Conservation (phyloP, 164 flowering plant genomes). For the Malania oleifera region DNA sequence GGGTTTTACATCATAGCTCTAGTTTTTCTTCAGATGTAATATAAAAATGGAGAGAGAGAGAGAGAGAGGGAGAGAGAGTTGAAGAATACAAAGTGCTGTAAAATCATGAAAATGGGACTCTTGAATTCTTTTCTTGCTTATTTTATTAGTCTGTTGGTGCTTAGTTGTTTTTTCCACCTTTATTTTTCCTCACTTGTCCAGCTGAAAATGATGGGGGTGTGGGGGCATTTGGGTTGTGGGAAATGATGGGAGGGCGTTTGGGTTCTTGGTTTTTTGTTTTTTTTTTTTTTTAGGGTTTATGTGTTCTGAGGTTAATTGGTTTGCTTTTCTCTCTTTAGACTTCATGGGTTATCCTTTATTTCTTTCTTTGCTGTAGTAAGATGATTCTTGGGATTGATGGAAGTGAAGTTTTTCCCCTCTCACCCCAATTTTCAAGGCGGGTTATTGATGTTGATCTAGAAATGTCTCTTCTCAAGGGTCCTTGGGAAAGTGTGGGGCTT, state of each 20-base stretch:
- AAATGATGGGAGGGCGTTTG: constrained; percentile 34
- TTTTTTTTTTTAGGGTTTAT: constrained; percentile 6
- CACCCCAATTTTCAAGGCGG: constrained; percentile 47
- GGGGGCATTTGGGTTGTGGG: constrained; percentile 52
- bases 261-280: constrained; percentile 9
- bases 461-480: constrained; percentile 54
- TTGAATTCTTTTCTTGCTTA: constrained; percentile 9
- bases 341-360: constrained; percentile 16
- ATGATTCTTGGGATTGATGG: constrained; percentile 62
- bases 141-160: not conserved
- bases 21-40: no score
- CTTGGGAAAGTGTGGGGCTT: constrained; percentile 38
- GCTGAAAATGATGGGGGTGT: constrained; percentile 59
- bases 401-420: constrained; percentile 10
- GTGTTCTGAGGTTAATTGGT: not conserved
- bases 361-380: no score
- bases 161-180: constrained; percentile 11
- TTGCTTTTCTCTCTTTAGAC: not conserved
- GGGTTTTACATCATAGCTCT: no score
- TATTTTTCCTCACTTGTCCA: constrained; percentile 35
- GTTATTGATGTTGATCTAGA: constrained; percentile 48
- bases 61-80: constrained; percentile 9
- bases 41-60: not conserved
- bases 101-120: constrained; percentile 28
- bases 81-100: constrained; percentile 32